Evolutionary conservation across 1,284 basidiomycete genomes (phyloP).

Genomic region (Phenoliferia sp.): DNA sequence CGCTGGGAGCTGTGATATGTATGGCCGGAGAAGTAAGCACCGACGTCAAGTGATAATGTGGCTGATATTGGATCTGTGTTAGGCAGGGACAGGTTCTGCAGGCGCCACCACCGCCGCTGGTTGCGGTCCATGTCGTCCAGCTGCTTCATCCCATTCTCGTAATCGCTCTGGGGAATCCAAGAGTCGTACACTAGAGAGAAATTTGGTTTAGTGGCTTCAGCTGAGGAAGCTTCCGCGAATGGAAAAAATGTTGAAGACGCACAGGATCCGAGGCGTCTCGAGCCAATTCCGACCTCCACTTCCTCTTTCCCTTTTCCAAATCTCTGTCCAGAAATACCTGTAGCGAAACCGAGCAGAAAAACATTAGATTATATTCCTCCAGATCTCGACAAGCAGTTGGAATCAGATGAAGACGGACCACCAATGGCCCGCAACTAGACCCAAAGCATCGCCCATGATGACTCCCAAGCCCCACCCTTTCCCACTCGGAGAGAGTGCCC

Average conservation of each 20-base stretch:
- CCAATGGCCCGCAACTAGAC: conserved; percentile 83
- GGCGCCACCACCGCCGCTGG: too few species aligned
- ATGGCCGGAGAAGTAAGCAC: too few species aligned
- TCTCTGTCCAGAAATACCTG: conserved; percentile 82
- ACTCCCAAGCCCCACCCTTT: conserved; percentile 30
- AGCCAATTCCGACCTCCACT: conserved; percentile 69
- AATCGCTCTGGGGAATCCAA: conserved; percentile 1
- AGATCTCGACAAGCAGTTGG: neutral
- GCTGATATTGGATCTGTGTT: too few species aligned
- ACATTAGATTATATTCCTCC: neutral
- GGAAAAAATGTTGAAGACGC: conserved; percentile 44
- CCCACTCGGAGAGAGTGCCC: conserved; percentile 80
- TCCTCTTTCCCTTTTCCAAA: conserved; percentile 88
- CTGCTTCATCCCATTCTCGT: neutral
- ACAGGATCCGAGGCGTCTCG: conserved; percentile 73
- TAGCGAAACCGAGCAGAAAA: neutral
- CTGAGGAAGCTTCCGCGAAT: neutral
- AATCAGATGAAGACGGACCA: conserved; percentile 44
- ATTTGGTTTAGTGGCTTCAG: neutral
- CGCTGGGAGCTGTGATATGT: too few species aligned
- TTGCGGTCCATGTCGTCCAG: too few species aligned
- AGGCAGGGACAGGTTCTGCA: too few species aligned
- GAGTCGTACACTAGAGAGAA: neutral
- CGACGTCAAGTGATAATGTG: too few species aligned
- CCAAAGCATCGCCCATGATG: conserved; percentile 46